Evolutionary conservation across 495 filamentous ascomycete genomes (phyloP).

Genomic region (Aspergillus hancockii): DNA sequence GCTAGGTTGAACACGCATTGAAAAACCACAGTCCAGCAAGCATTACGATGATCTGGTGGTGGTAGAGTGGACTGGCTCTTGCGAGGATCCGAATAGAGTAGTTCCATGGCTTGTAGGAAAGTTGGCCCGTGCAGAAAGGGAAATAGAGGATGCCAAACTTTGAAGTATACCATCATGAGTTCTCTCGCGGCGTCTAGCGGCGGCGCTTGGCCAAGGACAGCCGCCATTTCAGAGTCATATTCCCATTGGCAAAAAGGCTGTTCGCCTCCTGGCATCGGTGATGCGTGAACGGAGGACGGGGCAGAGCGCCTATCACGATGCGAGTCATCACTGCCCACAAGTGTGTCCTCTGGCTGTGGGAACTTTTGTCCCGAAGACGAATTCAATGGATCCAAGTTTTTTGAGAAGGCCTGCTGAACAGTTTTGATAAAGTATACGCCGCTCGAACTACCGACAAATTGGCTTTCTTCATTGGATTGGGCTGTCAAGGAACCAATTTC

Average conservation of each 20-base stretch:
- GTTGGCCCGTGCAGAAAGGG: conserved; percentile 53
- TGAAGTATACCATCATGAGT: conserved; percentile 46
- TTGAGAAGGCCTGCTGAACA: conserved; percentile 41
- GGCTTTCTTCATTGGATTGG: conserved; percentile 43
- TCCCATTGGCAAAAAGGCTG: conserved; percentile 28
- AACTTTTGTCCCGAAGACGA: conserved; percentile 29
- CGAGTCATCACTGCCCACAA: conserved; percentile 36
- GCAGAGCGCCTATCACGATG: conserved; percentile 24
- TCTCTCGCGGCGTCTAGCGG: conserved; percentile 28
- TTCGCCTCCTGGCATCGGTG: conserved; percentile 11
- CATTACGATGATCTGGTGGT: conserved; percentile 23
- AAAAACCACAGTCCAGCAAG: conserved; percentile 42
- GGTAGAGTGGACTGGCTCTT: neutral
- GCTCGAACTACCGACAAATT: conserved; percentile 45
- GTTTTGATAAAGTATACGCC: conserved; percentile 48
- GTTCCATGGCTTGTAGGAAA: conserved; percentile 48
- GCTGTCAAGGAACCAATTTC: conserved; percentile 44
- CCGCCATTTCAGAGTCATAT: conserved; percentile 35
- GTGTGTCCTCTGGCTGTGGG: conserved; percentile 40
- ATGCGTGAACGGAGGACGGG: conserved; percentile 16
- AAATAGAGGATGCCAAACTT: conserved; percentile 51
- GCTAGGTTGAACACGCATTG: conserved; percentile 44
- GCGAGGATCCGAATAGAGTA: conserved; percentile 32
- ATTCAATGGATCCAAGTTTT: conserved; percentile 20
- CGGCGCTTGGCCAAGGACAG: conserved; percentile 32